These are phyloP conservation scores for Daldinia grandis DNA, from an alignment of 495 filamentous ascomycete species.

Conservation along the genomic window DNA sequence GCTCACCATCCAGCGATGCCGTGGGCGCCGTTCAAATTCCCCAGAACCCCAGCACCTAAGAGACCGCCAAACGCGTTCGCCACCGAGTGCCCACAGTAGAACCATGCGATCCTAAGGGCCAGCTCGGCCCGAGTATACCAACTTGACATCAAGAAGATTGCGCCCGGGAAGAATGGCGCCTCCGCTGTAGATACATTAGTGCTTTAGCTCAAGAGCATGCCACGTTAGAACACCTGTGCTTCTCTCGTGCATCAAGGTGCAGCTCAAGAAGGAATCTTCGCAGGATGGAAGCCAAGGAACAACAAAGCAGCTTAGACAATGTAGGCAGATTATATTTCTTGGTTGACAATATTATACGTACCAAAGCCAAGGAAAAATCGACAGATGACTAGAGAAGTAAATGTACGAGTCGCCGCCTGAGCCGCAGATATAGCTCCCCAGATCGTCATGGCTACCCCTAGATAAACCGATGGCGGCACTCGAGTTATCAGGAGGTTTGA, in stretches of 20 bases:
- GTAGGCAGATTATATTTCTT: not conserved
- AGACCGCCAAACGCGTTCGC: constrained; percentile 68
- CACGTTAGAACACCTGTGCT: too few relatives aligned
- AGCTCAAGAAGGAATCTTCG: not conserved
- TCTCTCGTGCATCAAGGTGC: not conserved
- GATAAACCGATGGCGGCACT: constrained; percentile 46
- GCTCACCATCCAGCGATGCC: constrained; percentile 54
- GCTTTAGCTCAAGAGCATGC: not conserved
- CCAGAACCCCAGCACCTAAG: constrained; percentile 62
- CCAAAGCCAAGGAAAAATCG: constrained; percentile 71
- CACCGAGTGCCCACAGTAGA: constrained; percentile 65
- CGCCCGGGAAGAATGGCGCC: constrained; percentile 61
- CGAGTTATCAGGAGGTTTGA: constrained; percentile 64
- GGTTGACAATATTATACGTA: not conserved
- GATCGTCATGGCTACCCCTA: constrained; percentile 64
- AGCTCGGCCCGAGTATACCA: constrained; percentile 62
- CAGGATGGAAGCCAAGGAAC: not conserved
- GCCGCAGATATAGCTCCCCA: constrained; percentile 69
- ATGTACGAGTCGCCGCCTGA: constrained; percentile 64
- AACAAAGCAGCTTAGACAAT: not conserved
- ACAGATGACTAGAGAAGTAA: constrained; percentile 62
- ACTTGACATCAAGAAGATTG: constrained; percentile 59
- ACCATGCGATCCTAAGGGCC: constrained; percentile 62
- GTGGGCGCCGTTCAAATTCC: constrained; percentile 49
- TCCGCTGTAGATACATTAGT: constrained; percentile 46